Conservation (phyloP, 208 protist species). For the Crithidia brevicula region DNA sequence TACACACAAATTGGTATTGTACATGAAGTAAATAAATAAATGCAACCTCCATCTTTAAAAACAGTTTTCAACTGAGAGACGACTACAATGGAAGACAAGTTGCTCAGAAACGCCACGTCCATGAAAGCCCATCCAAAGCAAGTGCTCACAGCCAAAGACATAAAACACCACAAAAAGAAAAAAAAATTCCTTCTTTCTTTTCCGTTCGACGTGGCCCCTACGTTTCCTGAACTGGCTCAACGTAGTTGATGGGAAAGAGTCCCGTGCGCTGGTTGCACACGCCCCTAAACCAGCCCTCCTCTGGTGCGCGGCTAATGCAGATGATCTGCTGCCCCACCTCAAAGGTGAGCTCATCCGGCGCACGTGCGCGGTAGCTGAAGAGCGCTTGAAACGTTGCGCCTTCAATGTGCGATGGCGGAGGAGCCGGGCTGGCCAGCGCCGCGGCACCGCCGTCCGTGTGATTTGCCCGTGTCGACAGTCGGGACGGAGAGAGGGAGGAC, state of each 20-base stretch:
- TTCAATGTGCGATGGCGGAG: slow-evolving; percentile 53
- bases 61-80: too few species aligned
- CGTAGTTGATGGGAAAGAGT: slow-evolving; percentile 91
- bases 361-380: slow-evolving; percentile 77
- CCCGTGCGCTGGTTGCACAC: slow-evolving; percentile 90
- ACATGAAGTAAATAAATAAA: too few species aligned
- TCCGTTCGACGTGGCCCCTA: too few species aligned
- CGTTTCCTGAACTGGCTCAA: slow-evolving; percentile 33
- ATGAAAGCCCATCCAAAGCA: too few species aligned
- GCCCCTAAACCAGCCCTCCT: slow-evolving; percentile 92
- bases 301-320: slow-evolving; percentile 68
- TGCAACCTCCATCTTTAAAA: too few species aligned
- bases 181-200: too few species aligned
- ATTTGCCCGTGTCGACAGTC: slow-evolving; percentile 1
- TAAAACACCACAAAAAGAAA: slow-evolving; percentile 8
- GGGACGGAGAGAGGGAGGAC: slow-evolving; percentile 14
- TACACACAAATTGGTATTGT: too few species aligned
- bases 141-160: too few species aligned
- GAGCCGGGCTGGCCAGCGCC: slow-evolving; percentile 9
- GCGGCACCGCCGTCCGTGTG: not conserved
- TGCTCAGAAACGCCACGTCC: too few species aligned
- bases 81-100: too few species aligned
- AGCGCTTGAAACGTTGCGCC: slow-evolving; percentile 71
- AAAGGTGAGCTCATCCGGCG: slow-evolving; percentile 89
- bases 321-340: slow-evolving; percentile 75